Conservation (phyloP, 2,329 filamentous ascomycete genomes). For the Geosmithia flava region DNA sequence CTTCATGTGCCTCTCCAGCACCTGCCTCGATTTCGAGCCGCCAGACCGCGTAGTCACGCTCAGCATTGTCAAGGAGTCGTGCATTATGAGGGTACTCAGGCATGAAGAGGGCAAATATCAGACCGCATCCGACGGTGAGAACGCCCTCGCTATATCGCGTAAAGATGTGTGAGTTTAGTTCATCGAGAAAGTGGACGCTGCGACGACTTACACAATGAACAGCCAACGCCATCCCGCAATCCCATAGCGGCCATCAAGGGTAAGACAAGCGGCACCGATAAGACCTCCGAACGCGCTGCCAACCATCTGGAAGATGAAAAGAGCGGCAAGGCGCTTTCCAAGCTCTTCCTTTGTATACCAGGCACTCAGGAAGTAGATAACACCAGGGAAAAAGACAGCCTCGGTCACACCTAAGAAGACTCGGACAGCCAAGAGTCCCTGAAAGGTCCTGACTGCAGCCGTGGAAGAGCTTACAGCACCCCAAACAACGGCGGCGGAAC, state of each 20-base stretch:
- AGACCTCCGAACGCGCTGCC: slow-evolving; percentile 36
- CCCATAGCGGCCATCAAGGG: slow-evolving; percentile 29
- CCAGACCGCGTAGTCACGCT: slow-evolving; percentile 47
- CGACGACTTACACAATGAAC: slow-evolving; percentile 25
- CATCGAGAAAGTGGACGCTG: background rate
- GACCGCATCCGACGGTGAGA: slow-evolving; percentile 48
- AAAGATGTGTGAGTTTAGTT: too few relatives aligned
- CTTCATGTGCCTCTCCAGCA: slow-evolving; percentile 44
- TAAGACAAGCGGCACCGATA: slow-evolving; percentile 33
- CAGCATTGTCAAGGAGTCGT: slow-evolving; percentile 7
- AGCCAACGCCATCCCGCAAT: slow-evolving; percentile 40
- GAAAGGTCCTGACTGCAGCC: slow-evolving; percentile 19
- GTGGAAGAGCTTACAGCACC: slow-evolving; percentile 27
- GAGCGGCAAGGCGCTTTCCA: slow-evolving; percentile 19
- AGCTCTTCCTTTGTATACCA: slow-evolving; percentile 27
- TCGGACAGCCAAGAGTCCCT: slow-evolving; percentile 18
- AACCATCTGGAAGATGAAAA: slow-evolving; percentile 21
- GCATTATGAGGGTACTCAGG: slow-evolving; percentile 39
- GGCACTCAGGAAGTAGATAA: slow-evolving; percentile 24
- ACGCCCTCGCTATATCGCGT: slow-evolving; percentile 36
- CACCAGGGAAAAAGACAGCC: slow-evolving; percentile 24
- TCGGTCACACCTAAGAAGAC: slow-evolving; percentile 22
- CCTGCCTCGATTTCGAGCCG: slow-evolving; percentile 51
- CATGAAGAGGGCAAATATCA: slow-evolving; percentile 40
- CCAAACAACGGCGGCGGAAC: slow-evolving; percentile 24